phyloP scores from a whole-genome alignment of 2,329 filamentous ascomycete genomes.

The Fusarium pseudograminearum region DNA sequence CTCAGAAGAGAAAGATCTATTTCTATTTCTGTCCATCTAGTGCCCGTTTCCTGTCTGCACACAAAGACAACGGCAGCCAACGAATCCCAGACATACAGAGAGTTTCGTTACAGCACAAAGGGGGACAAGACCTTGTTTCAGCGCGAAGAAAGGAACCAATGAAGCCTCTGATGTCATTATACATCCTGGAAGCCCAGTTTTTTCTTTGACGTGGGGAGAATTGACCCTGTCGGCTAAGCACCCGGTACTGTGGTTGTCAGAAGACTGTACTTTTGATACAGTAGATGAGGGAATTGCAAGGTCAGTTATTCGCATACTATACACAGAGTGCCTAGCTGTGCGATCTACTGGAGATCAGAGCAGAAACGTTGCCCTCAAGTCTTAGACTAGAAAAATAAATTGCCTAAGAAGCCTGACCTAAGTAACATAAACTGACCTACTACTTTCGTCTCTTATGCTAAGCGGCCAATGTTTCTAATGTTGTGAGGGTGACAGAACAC shows the following conservation, averaged over 20 bases:
- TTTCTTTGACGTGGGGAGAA: neutral
- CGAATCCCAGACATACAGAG: slow-evolving; percentile 15
- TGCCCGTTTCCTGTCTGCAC: neutral
- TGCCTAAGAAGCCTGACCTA: too few relatives aligned
- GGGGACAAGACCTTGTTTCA: slow-evolving; percentile 36
- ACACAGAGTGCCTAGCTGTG: too few relatives aligned
- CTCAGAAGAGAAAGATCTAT: slow-evolving; percentile 7
- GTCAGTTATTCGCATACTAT: neutral
- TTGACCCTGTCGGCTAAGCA: slow-evolving; percentile 9
- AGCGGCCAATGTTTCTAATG: neutral
- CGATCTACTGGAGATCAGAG: too few relatives aligned
- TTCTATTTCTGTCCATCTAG: slow-evolving; percentile 12
- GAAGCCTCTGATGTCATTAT: slow-evolving; percentile 55
- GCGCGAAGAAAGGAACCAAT: slow-evolving; percentile 41
- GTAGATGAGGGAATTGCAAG: neutral
- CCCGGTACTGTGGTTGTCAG: neutral
- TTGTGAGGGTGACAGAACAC: too few relatives aligned
- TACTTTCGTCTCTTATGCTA: neutral
- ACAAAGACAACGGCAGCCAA: slow-evolving; percentile 28
- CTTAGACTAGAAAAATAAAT: too few relatives aligned
- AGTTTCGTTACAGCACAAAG: slow-evolving; percentile 31
- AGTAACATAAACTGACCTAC: too few relatives aligned
- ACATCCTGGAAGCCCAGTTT: slow-evolving; percentile 31
- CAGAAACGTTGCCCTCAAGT: neutral
- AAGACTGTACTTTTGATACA: neutral